phyloP scores from a whole-genome alignment of 192 early-diverging fungal species.

The Podila epicladia region DNA sequence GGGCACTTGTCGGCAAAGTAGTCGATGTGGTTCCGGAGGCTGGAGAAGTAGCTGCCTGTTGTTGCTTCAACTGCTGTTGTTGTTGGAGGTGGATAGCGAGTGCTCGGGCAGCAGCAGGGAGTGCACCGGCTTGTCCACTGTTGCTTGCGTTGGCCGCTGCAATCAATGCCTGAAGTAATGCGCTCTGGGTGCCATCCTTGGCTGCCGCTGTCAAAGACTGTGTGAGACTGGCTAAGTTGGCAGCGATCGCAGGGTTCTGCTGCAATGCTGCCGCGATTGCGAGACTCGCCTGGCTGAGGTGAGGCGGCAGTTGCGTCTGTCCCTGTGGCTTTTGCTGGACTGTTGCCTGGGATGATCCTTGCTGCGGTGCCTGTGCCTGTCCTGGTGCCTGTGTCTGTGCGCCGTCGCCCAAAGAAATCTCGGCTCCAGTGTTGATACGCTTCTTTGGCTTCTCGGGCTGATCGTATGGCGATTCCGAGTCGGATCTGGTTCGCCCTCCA shows the following conservation, averaged over 20 bases:
- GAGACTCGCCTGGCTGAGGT: conserved; percentile 41
- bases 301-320: conserved; percentile 10
- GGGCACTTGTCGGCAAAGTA: neutral
- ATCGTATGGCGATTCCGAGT: conserved; percentile 43
- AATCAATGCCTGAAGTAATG: conserved; percentile 19
- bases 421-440: conserved; percentile 29
- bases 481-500: conserved; percentile 3
- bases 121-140: neutral
- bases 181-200: conserved; percentile 41
- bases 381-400: neutral
- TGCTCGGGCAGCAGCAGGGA: conserved; percentile 7
- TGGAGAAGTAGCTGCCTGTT: neutral
- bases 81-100: conserved; percentile 5
- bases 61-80: conserved; percentile 1
- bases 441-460: conserved; percentile 31
- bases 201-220: conserved; percentile 32
- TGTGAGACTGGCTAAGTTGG: conserved; percentile 20
- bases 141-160: conserved; percentile 36
- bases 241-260: conserved; percentile 36
- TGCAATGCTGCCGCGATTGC: conserved; percentile 40
- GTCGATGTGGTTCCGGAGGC: neutral
- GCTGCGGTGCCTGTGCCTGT: neutral
- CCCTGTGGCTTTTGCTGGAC: neutral
- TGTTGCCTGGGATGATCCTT: neutral
- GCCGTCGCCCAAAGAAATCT: conserved; percentile 3